Conservation (phyloP, 345 rosid genomes). For the Barbarea vulgaris region DNA sequence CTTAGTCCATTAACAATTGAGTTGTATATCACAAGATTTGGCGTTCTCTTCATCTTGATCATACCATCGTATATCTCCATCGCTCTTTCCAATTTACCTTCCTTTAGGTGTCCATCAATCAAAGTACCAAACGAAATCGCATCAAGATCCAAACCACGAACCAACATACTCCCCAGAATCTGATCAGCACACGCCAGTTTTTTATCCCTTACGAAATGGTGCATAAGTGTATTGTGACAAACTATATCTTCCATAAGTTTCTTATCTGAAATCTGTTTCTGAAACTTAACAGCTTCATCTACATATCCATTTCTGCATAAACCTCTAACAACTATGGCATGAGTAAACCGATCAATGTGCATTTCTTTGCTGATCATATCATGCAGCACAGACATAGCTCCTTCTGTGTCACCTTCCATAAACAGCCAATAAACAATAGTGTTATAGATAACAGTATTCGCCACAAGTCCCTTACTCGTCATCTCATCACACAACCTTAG, state of each 20-base stretch:
- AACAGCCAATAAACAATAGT: conserved; percentile 62
- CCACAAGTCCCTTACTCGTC: conserved; percentile 59
- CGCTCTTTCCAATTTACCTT: conserved; percentile 60
- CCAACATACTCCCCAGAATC: conserved; percentile 57
- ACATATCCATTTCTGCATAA: conserved; percentile 50
- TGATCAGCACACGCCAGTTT: conserved; percentile 50
- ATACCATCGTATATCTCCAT: conserved; percentile 48
- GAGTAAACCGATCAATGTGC: conserved; percentile 51
- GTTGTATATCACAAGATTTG: conserved; percentile 59
- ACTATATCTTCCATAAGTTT: conserved; percentile 53
- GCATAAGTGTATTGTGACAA: conserved; percentile 59
- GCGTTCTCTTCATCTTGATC: conserved; percentile 42
- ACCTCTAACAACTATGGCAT: conserved; percentile 53
- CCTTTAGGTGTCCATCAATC: conserved; percentile 62
- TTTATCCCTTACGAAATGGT: conserved; percentile 47
- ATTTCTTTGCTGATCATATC: conserved; percentile 55
- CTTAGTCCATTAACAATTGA: conserved; percentile 61
- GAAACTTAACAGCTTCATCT: conserved; percentile 54
- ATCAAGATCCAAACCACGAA: conserved; percentile 56
- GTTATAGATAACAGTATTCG: conserved; percentile 59
- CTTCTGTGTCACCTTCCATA: conserved; percentile 56
- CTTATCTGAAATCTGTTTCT: conserved; percentile 46
- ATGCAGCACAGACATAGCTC: conserved; percentile 46
- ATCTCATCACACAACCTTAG: conserved; percentile 58
- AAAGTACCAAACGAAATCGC: conserved; percentile 60